Base-by-base conservation (phyloP, 352 stramenopile species). In the Vaucheria bursata region DNA sequence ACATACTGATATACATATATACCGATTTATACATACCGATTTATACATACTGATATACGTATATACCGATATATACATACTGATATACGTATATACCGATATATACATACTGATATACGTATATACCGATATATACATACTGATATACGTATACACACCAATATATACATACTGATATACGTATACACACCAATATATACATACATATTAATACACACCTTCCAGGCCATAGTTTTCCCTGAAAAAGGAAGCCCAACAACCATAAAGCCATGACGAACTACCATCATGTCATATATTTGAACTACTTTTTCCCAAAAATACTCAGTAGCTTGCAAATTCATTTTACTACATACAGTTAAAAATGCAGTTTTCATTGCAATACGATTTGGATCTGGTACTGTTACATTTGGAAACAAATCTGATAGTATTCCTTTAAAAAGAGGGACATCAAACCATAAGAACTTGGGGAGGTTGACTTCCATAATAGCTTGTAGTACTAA, bases 391-490 rank as follows among this genome's bases (percentile, higher is more conserved):
- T 92, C 88, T 0, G 90, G 90, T 0, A 95, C 88, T 32, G 84
- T 86, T 50, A 97, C 94, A 0, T 91, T 92, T 0, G 93, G 93
- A 77, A 97, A 97, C 7, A 97, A 86, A 81, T 97, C 93, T 68
- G 87, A 94, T 70, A 95, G 94, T 74, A 97, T 97, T 45, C 93
- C 93, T 52, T 94, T 93, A 81, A 97, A 97, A 2, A 97, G 85
- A 29, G 91, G 91, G 50, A 97, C 94, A 83, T 97, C 93, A 52
- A 95, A 92, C 0, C 88, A 91, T 7, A 97, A 77, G 81, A 97
- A 97, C 74, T 97, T 97, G 0, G 93, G 91, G 36, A 96, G 82
- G 76, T 97, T 97, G 3, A 97, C 93, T 74, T 97, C 93, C 73
- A 97, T 94, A 40, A 97, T 89, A 0, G 92, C 91, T 29, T 92